Base-by-base conservation (phyloP, 768 basidiomycete species). In the Podaxis rugospora region DNA sequence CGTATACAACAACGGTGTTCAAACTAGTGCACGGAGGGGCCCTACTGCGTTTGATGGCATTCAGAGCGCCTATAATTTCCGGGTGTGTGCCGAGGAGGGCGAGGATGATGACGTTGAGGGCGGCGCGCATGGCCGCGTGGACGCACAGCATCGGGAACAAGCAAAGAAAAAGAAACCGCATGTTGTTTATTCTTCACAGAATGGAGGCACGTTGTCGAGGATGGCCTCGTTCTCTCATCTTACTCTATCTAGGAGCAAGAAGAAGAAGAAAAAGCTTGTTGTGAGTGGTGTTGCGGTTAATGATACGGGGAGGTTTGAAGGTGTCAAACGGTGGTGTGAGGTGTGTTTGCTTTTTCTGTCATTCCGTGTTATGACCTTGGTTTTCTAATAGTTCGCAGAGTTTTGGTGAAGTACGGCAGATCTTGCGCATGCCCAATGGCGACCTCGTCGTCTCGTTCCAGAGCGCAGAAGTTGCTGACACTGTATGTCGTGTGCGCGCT, bases 401-500 rank as follows among this genome's bases (percentile, higher is more conserved):
- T 64, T 92, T 92, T 72, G 90, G 90, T 44, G 89, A 90, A 73
- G 72, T 92, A 10, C 85, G 82, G 65, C 84, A 86, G 64, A 90
- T 92, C 68, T 81, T 78, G 39, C 78, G 89, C 54, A 83, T 88
- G 79, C 86, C 86, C 53, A 91, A 90, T 64, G 88, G 87, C 47
- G 90, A 92, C 71, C 73, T 92, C n/a, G 85, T 90, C 66, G 79
- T 92, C 52, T 84, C 87, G 66, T 92, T 91, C 67, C 80, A 83
- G 51, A 84, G 82, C 56, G 79, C 86, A 53, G 90, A 92, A 61
- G 90, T 92, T 9, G 90, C 90, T 21, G 90, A 92, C 64, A 92
- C 88, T 5, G 90, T 91, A 2, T 92, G 90, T 68, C 88, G 90
- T 42, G 72, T 92, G 61, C 85, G 88, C 64, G 90, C 90, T 54